Evolutionary conservation across 1,139 yeast genomes (phyloP), one percentile per base, ranked within the genome.

Genomic region (Citeromyces siamensis): DNA sequence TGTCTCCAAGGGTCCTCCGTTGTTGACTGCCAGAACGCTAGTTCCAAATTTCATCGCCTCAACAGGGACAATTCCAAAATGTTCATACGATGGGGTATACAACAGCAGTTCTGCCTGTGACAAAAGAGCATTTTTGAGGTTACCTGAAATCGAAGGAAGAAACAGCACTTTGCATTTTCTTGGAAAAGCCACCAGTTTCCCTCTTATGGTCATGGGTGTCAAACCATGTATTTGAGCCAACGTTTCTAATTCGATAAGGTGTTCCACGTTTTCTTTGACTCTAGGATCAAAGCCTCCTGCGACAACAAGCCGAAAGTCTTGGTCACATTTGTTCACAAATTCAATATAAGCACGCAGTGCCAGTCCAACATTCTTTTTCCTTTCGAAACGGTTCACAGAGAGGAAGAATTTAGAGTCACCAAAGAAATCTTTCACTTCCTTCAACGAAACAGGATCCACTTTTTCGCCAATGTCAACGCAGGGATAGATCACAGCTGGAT

Each of bases 21-120:
- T 76, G 50, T 83, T 75, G 2, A 81, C 77, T 0, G 95, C 96
- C 39, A 93, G 60, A 0, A 86, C 95, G 0, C 95, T 88, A 1
- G 82, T 79, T 20, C 81, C 77, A 42, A 72, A 66, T 35, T 80
- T 66, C 96, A 90, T 88, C 14, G 95, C 86, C 52, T 90, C 98
- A 10, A 90, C 68, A 1, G 99, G 99, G 3, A 93, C 99, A 43
- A 90, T 93, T 10, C 99, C 99, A 53, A 90, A 90, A 58, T 90
- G 99, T 55, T 93, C 98, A 49, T 72, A 71, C 1, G 81, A 68
- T 2, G 99, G 98, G 0, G 99, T 93, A 53, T 90, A 90, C 34
- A 86, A 60, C 28, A 93, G 63, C 39, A 82, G 47, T 38, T 71
- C 67, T 2, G 90, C 68, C 8, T 62, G 56, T 33, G 66, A 56